These are phyloP conservation scores for Pythium oligandrum DNA, from an alignment of 352 stramenopile genomes.

Conservation along the genomic window DNA sequence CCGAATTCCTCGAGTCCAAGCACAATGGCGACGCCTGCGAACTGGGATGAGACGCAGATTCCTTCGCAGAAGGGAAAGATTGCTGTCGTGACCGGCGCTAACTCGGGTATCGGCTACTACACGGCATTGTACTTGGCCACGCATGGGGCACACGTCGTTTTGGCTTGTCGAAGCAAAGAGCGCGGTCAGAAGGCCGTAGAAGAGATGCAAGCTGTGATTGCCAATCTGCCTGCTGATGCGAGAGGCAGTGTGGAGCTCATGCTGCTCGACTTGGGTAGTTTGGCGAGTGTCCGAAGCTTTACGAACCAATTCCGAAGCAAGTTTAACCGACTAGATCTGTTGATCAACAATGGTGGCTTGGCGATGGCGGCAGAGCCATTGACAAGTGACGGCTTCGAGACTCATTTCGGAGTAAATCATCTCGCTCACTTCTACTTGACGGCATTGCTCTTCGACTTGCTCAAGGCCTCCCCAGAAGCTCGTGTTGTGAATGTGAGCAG, in stretches of 20 bases:
- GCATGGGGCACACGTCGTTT: not conserved
- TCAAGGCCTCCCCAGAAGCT: slow-evolving; percentile 16
- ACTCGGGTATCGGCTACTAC: slow-evolving; percentile 76
- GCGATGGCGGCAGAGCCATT: slow-evolving; percentile 23
- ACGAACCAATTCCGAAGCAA: slow-evolving; percentile 19
- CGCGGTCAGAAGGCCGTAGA: not conserved
- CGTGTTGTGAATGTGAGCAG: slow-evolving; percentile 46
- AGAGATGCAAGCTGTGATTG: slow-evolving; percentile 1
- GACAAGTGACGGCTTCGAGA: slow-evolving; percentile 34
- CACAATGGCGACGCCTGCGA: no score
- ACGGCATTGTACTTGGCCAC: slow-evolving; percentile 14
- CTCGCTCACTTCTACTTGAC: slow-evolving; percentile 57
- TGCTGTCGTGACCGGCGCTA: slow-evolving; percentile 70
- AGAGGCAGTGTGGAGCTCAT: slow-evolving; percentile 1
- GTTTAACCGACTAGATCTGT: slow-evolving; percentile 36
- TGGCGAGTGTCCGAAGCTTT: slow-evolving; percentile 28
- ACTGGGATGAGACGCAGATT: slow-evolving; percentile 10
- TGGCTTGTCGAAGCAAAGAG: not conserved
- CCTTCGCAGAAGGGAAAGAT: slow-evolving; percentile 39
- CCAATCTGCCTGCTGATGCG: not conserved
- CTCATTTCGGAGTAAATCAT: slow-evolving; percentile 48
- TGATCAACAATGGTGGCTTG: slow-evolving; percentile 51
- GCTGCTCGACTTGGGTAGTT: slow-evolving; percentile 26
- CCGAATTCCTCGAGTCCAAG: no score
- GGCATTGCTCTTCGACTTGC: slow-evolving; percentile 33